Evolutionary conservation across 805 yeast genomes (phyloP).

Genomic region (Ogataea paradorogensis): DNA sequence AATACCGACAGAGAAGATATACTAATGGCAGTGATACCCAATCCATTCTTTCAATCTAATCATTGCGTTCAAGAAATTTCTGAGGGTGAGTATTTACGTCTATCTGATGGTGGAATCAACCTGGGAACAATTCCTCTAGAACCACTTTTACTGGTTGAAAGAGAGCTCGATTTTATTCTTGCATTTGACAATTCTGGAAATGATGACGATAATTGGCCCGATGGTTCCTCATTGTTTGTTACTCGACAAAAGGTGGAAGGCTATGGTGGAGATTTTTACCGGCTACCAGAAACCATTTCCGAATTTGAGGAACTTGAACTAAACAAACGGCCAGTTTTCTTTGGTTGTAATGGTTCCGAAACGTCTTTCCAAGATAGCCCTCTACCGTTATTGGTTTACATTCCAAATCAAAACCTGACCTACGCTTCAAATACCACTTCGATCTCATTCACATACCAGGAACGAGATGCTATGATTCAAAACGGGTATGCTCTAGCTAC

Average conservation of each 20-base stretch:
- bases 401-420: conserved; percentile 65
- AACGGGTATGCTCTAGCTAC: conserved; percentile 74
- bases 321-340: conserved; percentile 66
- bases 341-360: conserved; percentile 70
- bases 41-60: conserved; percentile 38
- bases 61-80: conserved; percentile 29
- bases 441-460: conserved; percentile 53
- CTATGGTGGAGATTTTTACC: conserved; percentile 61
- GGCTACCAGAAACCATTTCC: conserved; percentile 57
- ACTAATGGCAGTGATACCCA: conserved; percentile 42
- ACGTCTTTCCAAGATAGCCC: conserved; percentile 41
- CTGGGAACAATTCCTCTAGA: conserved; percentile 60
- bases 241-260: conserved; percentile 49
- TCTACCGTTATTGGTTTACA: conserved; percentile 72
- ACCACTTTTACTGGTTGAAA: conserved; percentile 57
- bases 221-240: conserved; percentile 52
- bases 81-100: conserved; percentile 16
- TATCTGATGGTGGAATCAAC: conserved; percentile 35
- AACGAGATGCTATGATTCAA: conserved; percentile 54
- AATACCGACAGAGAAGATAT: conserved; percentile 44
- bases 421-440: conserved; percentile 63
- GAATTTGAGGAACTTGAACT: conserved; percentile 58
- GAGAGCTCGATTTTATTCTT: conserved; percentile 59
- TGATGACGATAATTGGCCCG: conserved; percentile 57
- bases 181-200: conserved; percentile 68